Evolutionary conservation across 305 asterid genomes (phyloP).

Genomic region (Rubia occidens): DNA sequence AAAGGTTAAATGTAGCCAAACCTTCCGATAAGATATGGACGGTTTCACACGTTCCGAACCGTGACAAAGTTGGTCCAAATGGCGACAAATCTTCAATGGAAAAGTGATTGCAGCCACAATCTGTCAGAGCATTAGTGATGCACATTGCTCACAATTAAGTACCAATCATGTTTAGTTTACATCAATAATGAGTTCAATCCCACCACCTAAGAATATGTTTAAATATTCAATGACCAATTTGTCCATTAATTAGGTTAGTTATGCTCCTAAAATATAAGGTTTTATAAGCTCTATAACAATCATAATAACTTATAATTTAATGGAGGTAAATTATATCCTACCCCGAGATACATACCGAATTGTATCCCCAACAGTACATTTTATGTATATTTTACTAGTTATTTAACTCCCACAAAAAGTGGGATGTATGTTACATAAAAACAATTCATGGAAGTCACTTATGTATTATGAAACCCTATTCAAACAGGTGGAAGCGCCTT

Average conservation of each 20-base stretch:
- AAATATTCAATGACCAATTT: not conserved
- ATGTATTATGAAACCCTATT: too few species aligned
- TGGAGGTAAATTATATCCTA: too few species aligned
- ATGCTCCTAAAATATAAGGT: not conserved
- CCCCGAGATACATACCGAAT: too few species aligned
- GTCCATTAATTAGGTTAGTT: not conserved
- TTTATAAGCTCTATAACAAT: too few species aligned
- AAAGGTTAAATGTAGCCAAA: not conserved
- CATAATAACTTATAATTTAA: too few species aligned
- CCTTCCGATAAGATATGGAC: not conserved
- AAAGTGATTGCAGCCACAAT: not conserved
- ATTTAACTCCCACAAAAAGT: too few species aligned
- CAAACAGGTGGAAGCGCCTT: too few species aligned
- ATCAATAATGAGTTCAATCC: not conserved
- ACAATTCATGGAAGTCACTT: too few species aligned
- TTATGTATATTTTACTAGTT: too few species aligned
- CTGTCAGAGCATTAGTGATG: slow-evolving; percentile 1
- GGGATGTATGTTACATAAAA: too few species aligned
- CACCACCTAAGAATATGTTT: not conserved
- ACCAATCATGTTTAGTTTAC: not conserved
- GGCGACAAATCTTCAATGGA: not conserved
- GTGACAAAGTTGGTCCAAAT: not conserved
- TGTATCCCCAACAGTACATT: too few species aligned
- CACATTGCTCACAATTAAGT: not conserved
- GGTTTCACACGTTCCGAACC: not conserved